These are phyloP conservation scores for Hyphodiscus hymeniophilus DNA, from an alignment of 495 filamentous ascomycete genomes.

Conservation along the genomic window DNA sequence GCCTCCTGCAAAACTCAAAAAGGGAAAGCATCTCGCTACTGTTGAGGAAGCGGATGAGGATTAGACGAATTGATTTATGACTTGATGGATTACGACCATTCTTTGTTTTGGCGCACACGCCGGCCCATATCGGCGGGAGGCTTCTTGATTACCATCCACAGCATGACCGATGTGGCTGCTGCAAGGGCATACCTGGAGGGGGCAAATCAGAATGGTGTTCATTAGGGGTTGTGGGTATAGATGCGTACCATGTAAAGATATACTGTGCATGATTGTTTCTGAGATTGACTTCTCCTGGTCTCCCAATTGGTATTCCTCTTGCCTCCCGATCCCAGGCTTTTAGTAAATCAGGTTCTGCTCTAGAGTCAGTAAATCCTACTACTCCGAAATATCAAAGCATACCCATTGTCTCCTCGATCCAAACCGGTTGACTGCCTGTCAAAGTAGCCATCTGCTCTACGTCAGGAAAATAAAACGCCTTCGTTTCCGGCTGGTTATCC, in stretches of 20 bases:
- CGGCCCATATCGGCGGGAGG: conserved; percentile 64
- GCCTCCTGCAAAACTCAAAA: conserved; percentile 34
- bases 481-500: conserved; percentile 69
- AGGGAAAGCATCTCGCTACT: conserved; percentile 25
- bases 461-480: conserved; percentile 92
- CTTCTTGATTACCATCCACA: conserved; percentile 87
- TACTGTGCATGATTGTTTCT: conserved; percentile 97
- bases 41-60: conserved; percentile 29
- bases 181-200: conserved; percentile 74
- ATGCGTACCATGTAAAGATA: conserved; percentile 87
- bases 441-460: conserved; percentile 85
- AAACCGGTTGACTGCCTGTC: conserved; percentile 78
- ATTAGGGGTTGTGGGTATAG: not conserved
- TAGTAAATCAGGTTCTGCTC: conserved; percentile 68
- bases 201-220: not conserved
- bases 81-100: conserved; percentile 51
- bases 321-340: conserved; percentile 59
- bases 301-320: conserved; percentile 88
- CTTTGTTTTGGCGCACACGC: conserved; percentile 70
- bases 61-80: conserved; percentile 5
- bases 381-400: conserved; percentile 15
- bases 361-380: conserved; percentile 3
- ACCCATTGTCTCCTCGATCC: conserved; percentile 97
- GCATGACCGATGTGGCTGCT: conserved; percentile 83
- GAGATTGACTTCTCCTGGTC: conserved; percentile 83